phyloP scores from a whole-genome alignment of 1,139 yeast genomes.

The Hyphopichia burtonii region DNA sequence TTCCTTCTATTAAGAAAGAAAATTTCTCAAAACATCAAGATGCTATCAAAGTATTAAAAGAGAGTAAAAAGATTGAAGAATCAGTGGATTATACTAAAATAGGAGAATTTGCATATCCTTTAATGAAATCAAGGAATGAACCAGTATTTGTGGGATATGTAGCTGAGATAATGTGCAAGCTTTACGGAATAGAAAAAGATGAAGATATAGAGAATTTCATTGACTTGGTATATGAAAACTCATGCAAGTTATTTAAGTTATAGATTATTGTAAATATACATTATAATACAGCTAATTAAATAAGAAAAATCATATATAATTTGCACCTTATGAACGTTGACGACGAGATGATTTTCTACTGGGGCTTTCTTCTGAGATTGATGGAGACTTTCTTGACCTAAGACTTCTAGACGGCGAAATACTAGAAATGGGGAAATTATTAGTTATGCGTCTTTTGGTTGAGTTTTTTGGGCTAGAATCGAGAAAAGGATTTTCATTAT shows the following conservation, averaged over 20 bases:
- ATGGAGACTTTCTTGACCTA: neutral
- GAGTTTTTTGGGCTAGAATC: neutral
- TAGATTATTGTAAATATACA: constrained; percentile 6
- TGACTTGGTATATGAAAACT: constrained; percentile 63
- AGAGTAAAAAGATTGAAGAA: constrained; percentile 6
- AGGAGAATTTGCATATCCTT: constrained; percentile 45
- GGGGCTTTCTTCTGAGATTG: neutral
- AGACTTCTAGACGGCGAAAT: neutral
- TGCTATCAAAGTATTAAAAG: constrained; percentile 17
- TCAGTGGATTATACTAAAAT: constrained; percentile 9
- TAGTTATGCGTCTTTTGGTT: too few species aligned
- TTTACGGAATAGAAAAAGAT: constrained; percentile 40
- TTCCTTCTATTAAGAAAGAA: constrained; percentile 65
- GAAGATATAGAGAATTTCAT: constrained; percentile 52
- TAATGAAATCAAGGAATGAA: constrained; percentile 85
- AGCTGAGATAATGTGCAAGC: constrained; percentile 70
- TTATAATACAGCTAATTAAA: constrained; percentile 9
- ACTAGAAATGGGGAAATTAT: neutral
- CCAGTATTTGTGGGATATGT: constrained; percentile 84
- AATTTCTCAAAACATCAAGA: constrained; percentile 41
- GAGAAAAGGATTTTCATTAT: neutral
- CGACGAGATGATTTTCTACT: constrained; percentile 6
- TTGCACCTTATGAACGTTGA: neutral
- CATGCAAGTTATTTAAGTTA: constrained; percentile 54
- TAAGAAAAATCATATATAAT: neutral